Conservation (phyloP, 257 asterid genomes). For the Nicotiana undulata region DNA sequence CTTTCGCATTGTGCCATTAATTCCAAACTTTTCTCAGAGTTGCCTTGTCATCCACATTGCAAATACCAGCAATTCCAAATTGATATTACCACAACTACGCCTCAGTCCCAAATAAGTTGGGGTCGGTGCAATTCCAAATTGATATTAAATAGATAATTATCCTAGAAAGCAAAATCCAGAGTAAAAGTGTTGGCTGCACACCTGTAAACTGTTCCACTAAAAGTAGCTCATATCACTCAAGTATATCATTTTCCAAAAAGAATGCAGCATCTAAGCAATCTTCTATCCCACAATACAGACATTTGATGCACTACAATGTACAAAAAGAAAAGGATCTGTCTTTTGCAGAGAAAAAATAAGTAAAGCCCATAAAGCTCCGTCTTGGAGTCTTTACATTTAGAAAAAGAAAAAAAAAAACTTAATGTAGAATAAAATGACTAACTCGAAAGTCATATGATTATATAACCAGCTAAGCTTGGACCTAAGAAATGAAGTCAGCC, state of each 20-base stretch:
- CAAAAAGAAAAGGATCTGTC: not conserved
- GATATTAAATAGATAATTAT: not conserved
- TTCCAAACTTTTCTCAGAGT: not conserved
- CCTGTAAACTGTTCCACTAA: not conserved
- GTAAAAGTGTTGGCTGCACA: not conserved
- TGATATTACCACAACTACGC: not conserved
- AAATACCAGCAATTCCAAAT: not conserved
- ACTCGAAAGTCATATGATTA: not conserved
- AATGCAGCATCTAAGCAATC: not conserved
- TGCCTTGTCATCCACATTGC: not conserved
- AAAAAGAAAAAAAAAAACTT: too few relatives aligned
- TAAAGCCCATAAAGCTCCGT: not conserved
- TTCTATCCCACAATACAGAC: not conserved
- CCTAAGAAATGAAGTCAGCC: slow-evolving; percentile 1
- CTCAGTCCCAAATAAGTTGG: too few relatives aligned
- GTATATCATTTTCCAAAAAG: not conserved
- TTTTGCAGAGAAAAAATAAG: not conserved
- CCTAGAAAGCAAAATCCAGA: not conserved
- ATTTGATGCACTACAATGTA: not conserved
- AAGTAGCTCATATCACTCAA: not conserved
- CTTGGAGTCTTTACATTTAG: too few relatives aligned
- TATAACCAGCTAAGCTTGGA: not conserved
- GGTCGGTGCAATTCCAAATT: not conserved
- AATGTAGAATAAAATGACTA: not conserved
- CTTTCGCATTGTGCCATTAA: not conserved